phyloP scores from a whole-genome alignment of 306 rosid genomes.

The Ormosia semicastrata region DNA sequence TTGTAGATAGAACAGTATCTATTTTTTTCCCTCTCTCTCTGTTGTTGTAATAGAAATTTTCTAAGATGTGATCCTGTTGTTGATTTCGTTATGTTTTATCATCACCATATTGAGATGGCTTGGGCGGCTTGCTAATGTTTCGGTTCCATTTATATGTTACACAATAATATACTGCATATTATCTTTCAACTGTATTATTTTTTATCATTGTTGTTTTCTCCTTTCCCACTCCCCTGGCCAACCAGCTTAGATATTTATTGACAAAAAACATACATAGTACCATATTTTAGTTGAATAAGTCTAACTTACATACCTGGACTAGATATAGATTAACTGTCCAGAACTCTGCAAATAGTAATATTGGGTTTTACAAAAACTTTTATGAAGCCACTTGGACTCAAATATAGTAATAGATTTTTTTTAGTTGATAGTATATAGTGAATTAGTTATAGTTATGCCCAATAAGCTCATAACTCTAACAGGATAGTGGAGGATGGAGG shows the following conservation, averaged over 20 bases:
- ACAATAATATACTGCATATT: background rate
- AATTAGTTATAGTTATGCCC: background rate
- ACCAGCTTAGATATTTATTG: background rate
- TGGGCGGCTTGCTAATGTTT: constrained; percentile 1
- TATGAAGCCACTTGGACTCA: too few species aligned
- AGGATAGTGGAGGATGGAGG: background rate
- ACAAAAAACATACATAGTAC: background rate
- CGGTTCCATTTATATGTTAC: background rate
- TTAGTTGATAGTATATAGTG: background rate
- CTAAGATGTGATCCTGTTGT: constrained; percentile 1
- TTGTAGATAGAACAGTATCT: constrained; percentile 34
- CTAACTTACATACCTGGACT: background rate
- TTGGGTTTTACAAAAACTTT: background rate
- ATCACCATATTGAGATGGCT: constrained; percentile 8
- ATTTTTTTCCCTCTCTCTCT: background rate
- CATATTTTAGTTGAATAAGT: background rate
- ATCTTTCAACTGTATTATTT: background rate
- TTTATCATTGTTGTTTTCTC: background rate
- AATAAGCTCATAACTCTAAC: too few species aligned
- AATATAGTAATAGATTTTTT: background rate
- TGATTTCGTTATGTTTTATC: background rate
- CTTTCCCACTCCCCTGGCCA: background rate
- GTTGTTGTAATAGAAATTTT: constrained; percentile 20
- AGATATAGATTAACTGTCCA: background rate
- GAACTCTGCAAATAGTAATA: background rate